phyloP scores from a whole-genome alignment of 805 yeast species.

The Ogataea pilisensis region DNA sequence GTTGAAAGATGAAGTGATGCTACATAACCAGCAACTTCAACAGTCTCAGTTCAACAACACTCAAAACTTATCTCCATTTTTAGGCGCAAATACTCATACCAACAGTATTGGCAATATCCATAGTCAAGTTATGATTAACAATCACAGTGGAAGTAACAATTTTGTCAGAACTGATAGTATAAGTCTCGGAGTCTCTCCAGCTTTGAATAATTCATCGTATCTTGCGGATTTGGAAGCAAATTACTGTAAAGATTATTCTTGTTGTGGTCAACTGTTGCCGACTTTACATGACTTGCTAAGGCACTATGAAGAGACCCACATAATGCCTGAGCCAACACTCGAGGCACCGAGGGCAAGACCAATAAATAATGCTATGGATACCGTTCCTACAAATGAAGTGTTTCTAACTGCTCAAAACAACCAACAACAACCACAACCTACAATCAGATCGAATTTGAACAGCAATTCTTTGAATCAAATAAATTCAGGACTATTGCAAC shows the following conservation, averaged over 20 bases:
- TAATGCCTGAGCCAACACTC: slow-evolving; percentile 48
- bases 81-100: slow-evolving; percentile 13
- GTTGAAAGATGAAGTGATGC: slow-evolving; percentile 89
- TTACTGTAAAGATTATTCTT: slow-evolving; percentile 92
- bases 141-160: slow-evolving; percentile 17
- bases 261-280: slow-evolving; percentile 91
- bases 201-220: slow-evolving; percentile 68
- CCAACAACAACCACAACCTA: slow-evolving; percentile 5
- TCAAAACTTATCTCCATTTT: slow-evolving; percentile 17
- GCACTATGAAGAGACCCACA: slow-evolving; percentile 96
- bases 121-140: slow-evolving; percentile 6
- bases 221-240: slow-evolving; percentile 92
- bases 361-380: slow-evolving; percentile 62
- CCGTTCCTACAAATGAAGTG: slow-evolving; percentile 91
- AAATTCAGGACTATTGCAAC: slow-evolving; percentile 1
- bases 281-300: slow-evolving; percentile 88
- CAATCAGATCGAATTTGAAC: slow-evolving; percentile 1
- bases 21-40: slow-evolving; percentile 30
- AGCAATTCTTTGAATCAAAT: background rate
- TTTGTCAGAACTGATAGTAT: slow-evolving; percentile 27
- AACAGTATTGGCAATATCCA: slow-evolving; percentile 1
- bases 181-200: slow-evolving; percentile 51
- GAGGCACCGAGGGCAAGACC: slow-evolving; percentile 42
- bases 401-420: slow-evolving; percentile 44
- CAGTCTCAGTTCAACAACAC: slow-evolving; percentile 13